Evolutionary conservation across 148 eudicot species (phyloP), one percentile per base, ranked within the genome.

Genomic region (Silene conica): DNA sequence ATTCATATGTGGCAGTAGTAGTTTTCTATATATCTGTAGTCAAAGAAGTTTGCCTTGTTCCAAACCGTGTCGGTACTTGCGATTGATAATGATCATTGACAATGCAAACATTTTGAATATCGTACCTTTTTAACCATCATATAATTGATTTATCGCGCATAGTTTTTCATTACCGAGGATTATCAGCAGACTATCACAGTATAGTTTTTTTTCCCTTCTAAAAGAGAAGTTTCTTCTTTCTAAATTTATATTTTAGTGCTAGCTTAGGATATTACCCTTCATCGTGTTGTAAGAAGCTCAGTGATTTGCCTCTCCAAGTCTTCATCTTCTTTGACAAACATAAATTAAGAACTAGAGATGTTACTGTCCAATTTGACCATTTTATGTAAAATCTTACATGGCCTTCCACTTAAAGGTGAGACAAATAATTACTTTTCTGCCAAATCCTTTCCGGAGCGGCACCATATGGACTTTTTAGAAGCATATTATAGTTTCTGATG

Each of bases 401-500:
- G 6, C 15, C 70, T 31, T 56, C 83, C 26, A 46, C 26, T 34
- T 43, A 23, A 69, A 84, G 91, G 87, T 89, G 82, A 81, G 87
- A 83, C 46, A 54, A 26, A 71, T 56, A 57, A 71, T 65, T 72
- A 54, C 20, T 14, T 46, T 54, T 55, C 60, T 46, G 52, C 59
- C 68, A 72, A 75, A 67, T 74, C 75, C 63, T 43, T 78, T 62
- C 76, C 69, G 57, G 43, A 76, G 73, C 77, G 75, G 69, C 63
- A 65, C 57, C 46, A 18, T 70, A 31, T 71, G 48, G 70, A 50
- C 21, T 81, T 69, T 54, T 20, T 55, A 58, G 38, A 52, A 38
- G 59, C 57, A 48, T 16, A 70, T 38, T 73, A 11, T 64, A 52
- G 64, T 80, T 85, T 71, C 88, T 89, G 86, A 88, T 82, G 82